A percentile compares a stretch with the other conserved stretches of the same genome.
Evolutionary conservation across 1,284 basidiomycete species (phyloP).

Genomic region (Puccinia horiana): DNA sequence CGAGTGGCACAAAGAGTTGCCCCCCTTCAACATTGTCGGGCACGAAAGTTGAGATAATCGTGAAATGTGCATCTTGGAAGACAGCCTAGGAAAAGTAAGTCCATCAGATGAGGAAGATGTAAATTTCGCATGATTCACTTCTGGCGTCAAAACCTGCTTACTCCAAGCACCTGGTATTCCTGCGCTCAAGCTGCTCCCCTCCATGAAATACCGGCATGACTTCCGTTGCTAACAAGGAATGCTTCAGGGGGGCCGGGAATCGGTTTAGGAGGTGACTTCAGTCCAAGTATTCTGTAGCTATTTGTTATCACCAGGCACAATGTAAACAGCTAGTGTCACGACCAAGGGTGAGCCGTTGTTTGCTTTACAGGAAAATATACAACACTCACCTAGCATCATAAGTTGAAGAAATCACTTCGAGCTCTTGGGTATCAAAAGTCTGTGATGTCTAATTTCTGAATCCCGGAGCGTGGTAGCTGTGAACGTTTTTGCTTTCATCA

Average conservation of each 20-base stretch:
- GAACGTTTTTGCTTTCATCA: conserved; percentile 31
- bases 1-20: conserved; percentile 29
- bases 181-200: conserved; percentile 45
- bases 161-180: conserved; percentile 26
- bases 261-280: conserved; percentile 37
- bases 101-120: not conserved
- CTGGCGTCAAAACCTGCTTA: not conserved
- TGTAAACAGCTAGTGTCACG: no score
- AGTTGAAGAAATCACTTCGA: conserved; percentile 28
- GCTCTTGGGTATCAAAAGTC: conserved; percentile 34
- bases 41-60: conserved; percentile 3
- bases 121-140: not conserved
- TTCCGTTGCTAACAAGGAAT: conserved; percentile 38
- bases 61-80: not conserved
- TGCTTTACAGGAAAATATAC: not conserved
- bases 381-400: conserved; percentile 41
- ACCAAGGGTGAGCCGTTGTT: no score
- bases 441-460: conserved; percentile 17
- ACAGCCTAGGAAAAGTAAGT: no score
- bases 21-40: conserved; percentile 41
- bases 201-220: conserved; percentile 37
- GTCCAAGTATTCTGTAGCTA: conserved; percentile 24
- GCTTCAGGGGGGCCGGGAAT: conserved; percentile 26
- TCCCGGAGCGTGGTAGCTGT: conserved; percentile 39
- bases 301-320: not conserved